These are phyloP conservation scores for Xylariaceae sp. DNA, from an alignment of 2,329 filamentous ascomycete genomes.

Conservation along the genomic window DNA sequence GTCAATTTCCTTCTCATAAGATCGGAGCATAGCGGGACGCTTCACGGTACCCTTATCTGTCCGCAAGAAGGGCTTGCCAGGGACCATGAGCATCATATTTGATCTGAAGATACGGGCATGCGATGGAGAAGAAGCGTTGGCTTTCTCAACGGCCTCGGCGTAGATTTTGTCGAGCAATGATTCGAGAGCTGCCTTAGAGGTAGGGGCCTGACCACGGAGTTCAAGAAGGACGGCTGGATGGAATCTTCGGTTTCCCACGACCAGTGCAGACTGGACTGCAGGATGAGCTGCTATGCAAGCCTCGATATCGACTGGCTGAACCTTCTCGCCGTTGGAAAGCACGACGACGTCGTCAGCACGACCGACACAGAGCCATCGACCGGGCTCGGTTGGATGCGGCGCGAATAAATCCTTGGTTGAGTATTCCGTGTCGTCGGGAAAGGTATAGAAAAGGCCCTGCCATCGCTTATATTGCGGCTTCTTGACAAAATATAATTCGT, in stretches of 20 bases:
- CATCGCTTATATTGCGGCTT: conserved; percentile 22
- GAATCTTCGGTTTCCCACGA: conserved; percentile 22
- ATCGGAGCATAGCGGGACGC: conserved; percentile 20
- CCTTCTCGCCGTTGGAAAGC: conserved; percentile 24
- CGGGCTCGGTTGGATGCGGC: conserved; percentile 20
- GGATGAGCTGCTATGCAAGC: conserved; percentile 20
- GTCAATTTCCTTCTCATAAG: conserved; percentile 26
- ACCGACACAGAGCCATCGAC: conserved; percentile 22
- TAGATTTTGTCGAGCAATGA: conserved; percentile 20
- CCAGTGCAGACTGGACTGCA: conserved; percentile 20
- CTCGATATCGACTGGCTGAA: conserved; percentile 23
- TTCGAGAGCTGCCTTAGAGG: conserved; percentile 14
- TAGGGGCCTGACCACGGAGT: conserved; percentile 12
- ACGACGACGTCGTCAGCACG: conserved; percentile 24
- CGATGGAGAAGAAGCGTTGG: conserved; percentile 19
- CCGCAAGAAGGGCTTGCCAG: conserved; percentile 26
- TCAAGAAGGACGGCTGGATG: conserved; percentile 22
- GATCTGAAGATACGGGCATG: conserved; percentile 23
- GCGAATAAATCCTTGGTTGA: conserved; percentile 24
- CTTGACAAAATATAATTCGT: conserved; percentile 22
- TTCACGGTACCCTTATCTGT: conserved; percentile 29
- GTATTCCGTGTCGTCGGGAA: conserved; percentile 22
- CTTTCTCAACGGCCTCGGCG: conserved; percentile 22
- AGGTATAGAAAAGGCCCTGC: conserved; percentile 25
- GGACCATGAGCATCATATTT: conserved; percentile 23